phyloP scores from a whole-genome alignment of 140 eudicot species.

The Anethum foeniculum region DNA sequence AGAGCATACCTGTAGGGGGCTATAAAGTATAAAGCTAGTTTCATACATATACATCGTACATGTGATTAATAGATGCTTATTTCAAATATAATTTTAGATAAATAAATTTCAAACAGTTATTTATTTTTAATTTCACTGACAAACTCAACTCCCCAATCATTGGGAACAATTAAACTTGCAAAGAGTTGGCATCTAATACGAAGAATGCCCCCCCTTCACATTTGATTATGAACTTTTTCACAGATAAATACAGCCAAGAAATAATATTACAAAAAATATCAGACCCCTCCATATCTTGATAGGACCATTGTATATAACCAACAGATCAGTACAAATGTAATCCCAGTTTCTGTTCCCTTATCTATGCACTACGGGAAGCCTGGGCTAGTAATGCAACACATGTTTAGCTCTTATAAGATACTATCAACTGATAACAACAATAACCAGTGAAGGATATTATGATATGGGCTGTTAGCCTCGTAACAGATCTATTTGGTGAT shows the following conservation, averaged over 20 bases:
- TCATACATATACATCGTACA: too few species aligned
- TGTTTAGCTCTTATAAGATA: background rate
- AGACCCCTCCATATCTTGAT: background rate
- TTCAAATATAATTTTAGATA: too few species aligned
- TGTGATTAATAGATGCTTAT: too few species aligned
- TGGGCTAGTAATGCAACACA: conserved; percentile 1
- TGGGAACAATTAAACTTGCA: background rate
- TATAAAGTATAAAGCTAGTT: too few species aligned
- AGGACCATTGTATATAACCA: background rate
- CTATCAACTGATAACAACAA: background rate
- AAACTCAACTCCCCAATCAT: background rate
- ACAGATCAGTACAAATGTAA: background rate
- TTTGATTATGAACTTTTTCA: background rate
- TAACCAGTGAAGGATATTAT: background rate
- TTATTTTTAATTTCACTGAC: too few species aligned
- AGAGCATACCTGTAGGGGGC: too few species aligned
- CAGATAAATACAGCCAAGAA: background rate
- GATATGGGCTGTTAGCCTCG: background rate
- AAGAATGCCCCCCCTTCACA: background rate
- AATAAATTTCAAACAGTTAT: too few species aligned
- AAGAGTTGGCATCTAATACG: background rate
- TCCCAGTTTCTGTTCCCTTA: background rate
- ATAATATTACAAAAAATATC: background rate
- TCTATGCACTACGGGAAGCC: background rate
- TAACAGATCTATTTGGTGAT: conserved; percentile 5